Evolutionary conservation across 768 basidiomycete species (phyloP).

Genomic region (Russula ochroleuca): DNA sequence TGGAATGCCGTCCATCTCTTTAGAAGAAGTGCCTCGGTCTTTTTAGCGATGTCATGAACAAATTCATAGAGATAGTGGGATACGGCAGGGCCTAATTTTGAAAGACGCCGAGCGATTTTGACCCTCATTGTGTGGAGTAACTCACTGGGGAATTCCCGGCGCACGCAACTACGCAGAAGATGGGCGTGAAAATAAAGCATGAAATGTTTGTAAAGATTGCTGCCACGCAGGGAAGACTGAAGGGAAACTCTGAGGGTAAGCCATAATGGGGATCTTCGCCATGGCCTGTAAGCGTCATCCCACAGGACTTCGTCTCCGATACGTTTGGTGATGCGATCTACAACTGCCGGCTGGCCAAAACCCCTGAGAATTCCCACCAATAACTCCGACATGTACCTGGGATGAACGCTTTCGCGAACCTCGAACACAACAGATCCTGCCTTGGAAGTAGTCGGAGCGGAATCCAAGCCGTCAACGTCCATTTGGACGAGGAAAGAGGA

Average conservation of each 20-base stretch:
- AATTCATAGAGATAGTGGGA: constrained; percentile 1
- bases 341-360: constrained; percentile 34
- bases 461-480: constrained; percentile 36
- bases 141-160: constrained; percentile 31
- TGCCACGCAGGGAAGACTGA: constrained; percentile 32
- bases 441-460: constrained; percentile 38
- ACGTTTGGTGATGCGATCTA: constrained; percentile 39
- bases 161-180: constrained; percentile 26
- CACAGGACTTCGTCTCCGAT: constrained; percentile 47
- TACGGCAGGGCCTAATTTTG: constrained; percentile 22
- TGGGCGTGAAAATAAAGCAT: constrained; percentile 38
- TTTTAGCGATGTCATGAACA: neutral
- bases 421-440: constrained; percentile 32
- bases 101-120: constrained; percentile 31
- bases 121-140: constrained; percentile 33
- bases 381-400: constrained; percentile 48
- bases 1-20: constrained; percentile 14
- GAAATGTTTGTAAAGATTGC: constrained; percentile 44
- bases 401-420: constrained; percentile 40
- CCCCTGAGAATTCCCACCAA: constrained; percentile 45
- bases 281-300: constrained; percentile 38
- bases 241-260: constrained; percentile 45
- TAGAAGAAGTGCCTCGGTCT: constrained; percentile 1
- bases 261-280: constrained; percentile 52
- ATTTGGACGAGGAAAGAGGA: constrained; percentile 40